Evolutionary conservation across 805 yeast genomes (phyloP).

Genomic region (Teunomyces tritomae): DNA sequence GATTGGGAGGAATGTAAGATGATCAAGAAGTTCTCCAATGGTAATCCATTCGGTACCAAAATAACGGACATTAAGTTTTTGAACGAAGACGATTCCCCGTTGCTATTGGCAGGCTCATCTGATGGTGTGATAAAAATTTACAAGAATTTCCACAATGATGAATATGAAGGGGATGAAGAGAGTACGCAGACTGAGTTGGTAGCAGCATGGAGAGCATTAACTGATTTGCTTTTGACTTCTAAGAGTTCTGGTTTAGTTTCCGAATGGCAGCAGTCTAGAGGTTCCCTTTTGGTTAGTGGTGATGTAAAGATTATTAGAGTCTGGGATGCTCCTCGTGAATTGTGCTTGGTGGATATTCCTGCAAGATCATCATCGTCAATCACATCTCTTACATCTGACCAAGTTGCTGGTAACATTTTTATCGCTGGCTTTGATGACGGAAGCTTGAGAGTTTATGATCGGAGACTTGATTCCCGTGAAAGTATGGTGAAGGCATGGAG

Average conservation of each 20-base stretch:
- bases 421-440: slow-evolving; percentile 94
- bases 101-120: slow-evolving; percentile 82
- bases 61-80: slow-evolving; percentile 82
- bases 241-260: slow-evolving; percentile 79
- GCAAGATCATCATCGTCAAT: slow-evolving; percentile 88
- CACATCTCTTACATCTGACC: slow-evolving; percentile 88
- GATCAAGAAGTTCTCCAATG: slow-evolving; percentile 71
- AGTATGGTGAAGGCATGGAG: slow-evolving; percentile 85
- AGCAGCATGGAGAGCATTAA: slow-evolving; percentile 90
- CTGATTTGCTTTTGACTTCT: slow-evolving; percentile 78
- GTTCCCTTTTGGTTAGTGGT: slow-evolving; percentile 87
- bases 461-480: slow-evolving; percentile 79
- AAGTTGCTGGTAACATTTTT: slow-evolving; percentile 87
- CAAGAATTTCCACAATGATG: slow-evolving; percentile 62
- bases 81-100: slow-evolving; percentile 89
- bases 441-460: slow-evolving; percentile 82
- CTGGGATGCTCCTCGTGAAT: slow-evolving; percentile 97
- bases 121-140: slow-evolving; percentile 93
- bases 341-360: slow-evolving; percentile 83
- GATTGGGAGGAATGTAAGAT: slow-evolving; percentile 72
- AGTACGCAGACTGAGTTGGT: slow-evolving; percentile 51
- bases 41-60: slow-evolving; percentile 83
- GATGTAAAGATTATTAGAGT: slow-evolving; percentile 87
- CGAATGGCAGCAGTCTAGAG: slow-evolving; percentile 97
- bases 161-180: slow-evolving; percentile 6